A percentile compares a stretch with the other conserved stretches of the same genome.
Conservation (phyloP, 129 eudicot genomes). For the Smallanthus sonchifolius region DNA sequence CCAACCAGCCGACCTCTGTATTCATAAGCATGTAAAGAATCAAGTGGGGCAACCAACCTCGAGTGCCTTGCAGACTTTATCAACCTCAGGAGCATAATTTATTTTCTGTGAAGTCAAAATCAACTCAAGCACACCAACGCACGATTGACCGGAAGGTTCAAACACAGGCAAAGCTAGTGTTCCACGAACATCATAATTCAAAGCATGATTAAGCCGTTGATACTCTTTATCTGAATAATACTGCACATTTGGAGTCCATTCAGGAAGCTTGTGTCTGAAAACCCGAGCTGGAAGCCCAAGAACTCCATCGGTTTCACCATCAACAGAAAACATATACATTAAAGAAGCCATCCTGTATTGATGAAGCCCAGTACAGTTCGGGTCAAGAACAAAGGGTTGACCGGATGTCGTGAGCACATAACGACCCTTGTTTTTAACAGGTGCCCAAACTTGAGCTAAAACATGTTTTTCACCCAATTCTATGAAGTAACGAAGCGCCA, state of each 20-base stretch:
- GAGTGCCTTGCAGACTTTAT: conserved; percentile 99
- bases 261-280: conserved; percentile 77
- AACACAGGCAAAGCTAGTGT: conserved; percentile 91
- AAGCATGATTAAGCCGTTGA: conserved; percentile 74
- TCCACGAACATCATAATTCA: conserved; percentile 79
- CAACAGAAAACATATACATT: conserved; percentile 68
- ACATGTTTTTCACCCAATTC: conserved; percentile 77
- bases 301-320: conserved; percentile 60
- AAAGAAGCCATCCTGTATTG: conserved; percentile 83
- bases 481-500: conserved; percentile 87
- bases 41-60: conserved; percentile 53
- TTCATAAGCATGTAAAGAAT: not conserved
- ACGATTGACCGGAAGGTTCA: conserved; percentile 80
- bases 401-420: conserved; percentile 83
- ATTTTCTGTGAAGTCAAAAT: conserved; percentile 90
- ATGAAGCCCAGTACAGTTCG: conserved; percentile 75
- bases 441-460: conserved; percentile 94
- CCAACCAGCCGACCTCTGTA: not conserved
- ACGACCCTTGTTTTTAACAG: conserved; percentile 61
- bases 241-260: conserved; percentile 99
- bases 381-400: conserved; percentile 94
- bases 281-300: conserved; percentile 96
- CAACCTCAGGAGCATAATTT: conserved; percentile 97
- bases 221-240: conserved; percentile 87
- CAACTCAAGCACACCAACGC: conserved; percentile 96